phyloP scores from a whole-genome alignment of 768 basidiomycete genomes.

The Glaciozyma martinii region DNA sequence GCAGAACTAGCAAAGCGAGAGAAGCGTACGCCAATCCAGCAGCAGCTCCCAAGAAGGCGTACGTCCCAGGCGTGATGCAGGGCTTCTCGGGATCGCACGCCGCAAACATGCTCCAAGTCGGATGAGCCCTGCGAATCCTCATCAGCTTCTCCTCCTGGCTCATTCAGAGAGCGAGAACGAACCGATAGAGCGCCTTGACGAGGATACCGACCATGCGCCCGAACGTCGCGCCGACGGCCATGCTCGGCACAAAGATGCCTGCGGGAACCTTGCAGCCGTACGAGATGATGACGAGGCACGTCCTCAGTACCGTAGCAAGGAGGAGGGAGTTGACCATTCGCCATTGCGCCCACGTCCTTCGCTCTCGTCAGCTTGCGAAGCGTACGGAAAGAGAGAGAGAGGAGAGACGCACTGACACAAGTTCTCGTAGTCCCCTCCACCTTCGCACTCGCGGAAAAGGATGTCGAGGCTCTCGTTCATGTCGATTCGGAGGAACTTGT shows the following conservation, averaged over 20 bases:
- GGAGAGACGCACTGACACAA: constrained; percentile 75
- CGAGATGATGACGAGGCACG: constrained; percentile 74
- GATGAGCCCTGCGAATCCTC: constrained; percentile 55
- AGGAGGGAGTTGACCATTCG: constrained; percentile 84
- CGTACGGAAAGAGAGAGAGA: background rate
- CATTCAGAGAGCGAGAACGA: constrained; percentile 22
- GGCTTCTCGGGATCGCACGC: constrained; percentile 84
- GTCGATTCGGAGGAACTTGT: constrained; percentile 87
- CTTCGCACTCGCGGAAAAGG: constrained; percentile 91
- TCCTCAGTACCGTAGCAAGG: constrained; percentile 81
- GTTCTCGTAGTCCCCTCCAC: constrained; percentile 79
- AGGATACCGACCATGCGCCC: constrained; percentile 95
- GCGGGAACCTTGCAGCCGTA: constrained; percentile 96
- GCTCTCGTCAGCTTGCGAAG: background rate
- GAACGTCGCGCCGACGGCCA: constrained; percentile 96
- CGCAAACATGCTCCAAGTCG: constrained; percentile 75
- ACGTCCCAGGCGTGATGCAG: constrained; percentile 96
- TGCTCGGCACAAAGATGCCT: constrained; percentile 96
- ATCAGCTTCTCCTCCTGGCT: background rate
- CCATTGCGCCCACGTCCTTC: constrained; percentile 83
- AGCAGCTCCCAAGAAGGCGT: constrained; percentile 93
- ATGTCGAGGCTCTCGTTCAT: constrained; percentile 96
- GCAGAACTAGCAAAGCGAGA: background rate
- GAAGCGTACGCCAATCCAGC: constrained; percentile 71
- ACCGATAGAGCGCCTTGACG: constrained; percentile 86